Conservation (phyloP, 345 rosid species). For the Murraya koenigii region DNA sequence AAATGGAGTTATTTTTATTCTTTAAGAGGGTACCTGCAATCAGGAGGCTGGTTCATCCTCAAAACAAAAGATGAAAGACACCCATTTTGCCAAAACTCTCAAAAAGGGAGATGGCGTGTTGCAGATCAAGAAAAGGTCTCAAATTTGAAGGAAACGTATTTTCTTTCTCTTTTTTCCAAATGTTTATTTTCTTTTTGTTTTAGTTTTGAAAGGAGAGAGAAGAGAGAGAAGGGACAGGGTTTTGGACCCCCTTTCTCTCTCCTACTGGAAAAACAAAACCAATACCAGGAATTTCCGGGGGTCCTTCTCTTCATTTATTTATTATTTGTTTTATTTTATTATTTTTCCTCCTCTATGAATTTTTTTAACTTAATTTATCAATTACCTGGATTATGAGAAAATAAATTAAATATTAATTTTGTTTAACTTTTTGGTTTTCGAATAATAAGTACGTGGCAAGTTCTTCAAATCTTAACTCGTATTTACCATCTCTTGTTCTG, state of each 20-base stretch:
- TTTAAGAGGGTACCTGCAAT: conserved; percentile 22
- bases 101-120: conserved; percentile 1
- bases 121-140: conserved; percentile 45
- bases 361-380: not conserved
- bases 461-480: not conserved
- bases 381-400: not conserved
- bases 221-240: conserved; percentile 30
- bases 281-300: conserved; percentile 49
- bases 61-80: conserved; percentile 7
- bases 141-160: not conserved
- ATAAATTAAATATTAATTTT: no score
- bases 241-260: conserved; percentile 26
- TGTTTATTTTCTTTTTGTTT: not conserved
- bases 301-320: conserved; percentile 26
- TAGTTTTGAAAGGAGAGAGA: conserved; percentile 3
- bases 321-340: not conserved
- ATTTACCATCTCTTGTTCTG: not conserved
- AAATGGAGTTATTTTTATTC: no score
- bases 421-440: no score
- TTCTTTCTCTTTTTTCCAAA: not conserved
- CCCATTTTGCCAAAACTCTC: conserved; percentile 25
- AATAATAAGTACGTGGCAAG: not conserved
- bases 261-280: conserved; percentile 23
- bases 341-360: no score
- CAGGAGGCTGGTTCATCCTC: conserved; percentile 22